Evolutionary conservation across 495 filamentous ascomycete genomes (phyloP).

Genomic region (Neurospora cerealis): DNA sequence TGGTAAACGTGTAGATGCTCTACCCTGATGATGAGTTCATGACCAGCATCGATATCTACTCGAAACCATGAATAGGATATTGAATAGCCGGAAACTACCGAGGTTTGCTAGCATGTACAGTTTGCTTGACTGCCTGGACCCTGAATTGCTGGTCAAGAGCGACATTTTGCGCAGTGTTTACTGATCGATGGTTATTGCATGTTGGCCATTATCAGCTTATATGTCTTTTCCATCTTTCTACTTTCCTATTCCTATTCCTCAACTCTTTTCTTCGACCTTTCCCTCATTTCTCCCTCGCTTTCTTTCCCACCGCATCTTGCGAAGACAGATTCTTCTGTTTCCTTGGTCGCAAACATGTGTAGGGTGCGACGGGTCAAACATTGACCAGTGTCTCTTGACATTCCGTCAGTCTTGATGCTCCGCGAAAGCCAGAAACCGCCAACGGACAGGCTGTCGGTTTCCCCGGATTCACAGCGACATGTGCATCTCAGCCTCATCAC

Average conservation of each 20-base stretch:
- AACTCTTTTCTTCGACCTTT: not conserved
- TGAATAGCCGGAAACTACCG: not conserved
- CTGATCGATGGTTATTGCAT: not conserved
- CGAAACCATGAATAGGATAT: not conserved
- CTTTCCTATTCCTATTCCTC: not conserved
- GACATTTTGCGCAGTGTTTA: not conserved
- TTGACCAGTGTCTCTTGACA: not conserved
- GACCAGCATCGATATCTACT: not conserved
- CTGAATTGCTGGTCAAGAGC: not conserved
- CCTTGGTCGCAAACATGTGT: not conserved
- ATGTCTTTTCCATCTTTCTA: not conserved
- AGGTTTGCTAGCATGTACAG: not conserved
- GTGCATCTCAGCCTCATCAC: not conserved
- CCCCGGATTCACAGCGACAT: not conserved
- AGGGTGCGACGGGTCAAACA: not conserved
- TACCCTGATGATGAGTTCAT: not conserved
- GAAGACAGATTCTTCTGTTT: not conserved
- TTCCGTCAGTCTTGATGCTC: not conserved
- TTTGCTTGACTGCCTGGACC: not conserved
- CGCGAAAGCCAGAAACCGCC: not conserved
- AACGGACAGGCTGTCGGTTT: not conserved
- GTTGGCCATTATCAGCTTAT: not conserved
- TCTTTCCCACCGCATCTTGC: not conserved
- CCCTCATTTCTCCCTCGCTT: not conserved
- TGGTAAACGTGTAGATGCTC: not conserved